A percentile compares a stretch with the other conserved stretches of the same genome.
Evolutionary conservation across 2,329 filamentous ascomycete genomes (phyloP).

Genomic region (Coniella vitis): DNA sequence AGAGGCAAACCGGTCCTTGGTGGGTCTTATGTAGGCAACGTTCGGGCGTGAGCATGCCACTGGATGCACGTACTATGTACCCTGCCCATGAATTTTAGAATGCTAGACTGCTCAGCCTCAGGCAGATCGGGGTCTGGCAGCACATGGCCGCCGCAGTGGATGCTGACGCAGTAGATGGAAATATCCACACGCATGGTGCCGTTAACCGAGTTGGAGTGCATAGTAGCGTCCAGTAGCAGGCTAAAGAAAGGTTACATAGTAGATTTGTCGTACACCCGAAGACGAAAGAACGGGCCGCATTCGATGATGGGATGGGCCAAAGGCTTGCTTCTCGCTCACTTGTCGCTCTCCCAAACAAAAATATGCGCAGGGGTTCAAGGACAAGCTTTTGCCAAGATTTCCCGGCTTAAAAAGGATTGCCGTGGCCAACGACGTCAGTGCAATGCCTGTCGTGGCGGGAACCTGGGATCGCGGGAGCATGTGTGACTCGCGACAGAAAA

Average conservation of each 20-base stretch:
- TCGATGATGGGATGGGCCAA: background rate
- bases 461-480: background rate
- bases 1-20: too few relatives aligned
- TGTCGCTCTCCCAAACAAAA: too few relatives aligned
- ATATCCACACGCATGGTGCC: background rate
- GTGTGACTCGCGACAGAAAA: background rate
- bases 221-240: background rate
- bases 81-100: too few relatives aligned
- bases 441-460: slow-evolving; percentile 4
- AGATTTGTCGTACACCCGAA: too few relatives aligned
- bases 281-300: too few relatives aligned
- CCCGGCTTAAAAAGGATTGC: slow-evolving; percentile 8
- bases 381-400: slow-evolving; percentile 19
- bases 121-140: background rate
- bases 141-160: slow-evolving; percentile 1
- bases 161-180: background rate
- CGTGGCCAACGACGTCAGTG: slow-evolving; percentile 12
- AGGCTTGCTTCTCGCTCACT: too few relatives aligned
- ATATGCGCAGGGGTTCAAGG: slow-evolving; percentile 7
- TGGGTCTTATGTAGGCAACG: too few relatives aligned
- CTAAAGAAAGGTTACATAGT: too few relatives aligned
- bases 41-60: too few relatives aligned
- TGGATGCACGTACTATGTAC: too few relatives aligned
- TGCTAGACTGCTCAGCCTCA: background rate
- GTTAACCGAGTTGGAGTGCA: background rate